These are phyloP conservation scores for Trichothecium roseum DNA, from an alignment of 2,329 filamentous ascomycete species.

Conservation along the genomic window DNA sequence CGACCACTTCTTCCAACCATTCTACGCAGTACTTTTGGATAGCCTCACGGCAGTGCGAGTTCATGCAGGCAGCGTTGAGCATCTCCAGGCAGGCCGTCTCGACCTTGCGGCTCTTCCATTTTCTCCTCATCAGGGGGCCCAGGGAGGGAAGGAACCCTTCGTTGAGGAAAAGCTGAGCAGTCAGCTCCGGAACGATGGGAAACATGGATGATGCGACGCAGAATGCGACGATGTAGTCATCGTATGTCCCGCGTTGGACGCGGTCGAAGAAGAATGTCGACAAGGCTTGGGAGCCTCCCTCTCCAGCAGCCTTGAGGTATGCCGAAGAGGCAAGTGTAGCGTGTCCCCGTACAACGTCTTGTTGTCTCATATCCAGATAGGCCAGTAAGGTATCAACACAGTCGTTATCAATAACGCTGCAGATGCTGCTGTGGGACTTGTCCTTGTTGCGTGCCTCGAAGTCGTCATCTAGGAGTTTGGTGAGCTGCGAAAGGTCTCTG, in stretches of 20 bases:
- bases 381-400: slow-evolving; percentile 78
- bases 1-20: slow-evolving; percentile 79
- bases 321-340: slow-evolving; percentile 75
- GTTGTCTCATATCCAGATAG: slow-evolving; percentile 75
- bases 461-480: slow-evolving; percentile 49
- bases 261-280: slow-evolving; percentile 64
- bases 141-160: slow-evolving; percentile 77
- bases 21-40: slow-evolving; percentile 75
- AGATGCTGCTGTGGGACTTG: slow-evolving; percentile 35
- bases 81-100: slow-evolving; percentile 82
- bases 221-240: slow-evolving; percentile 84
- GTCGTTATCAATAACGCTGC: slow-evolving; percentile 58
- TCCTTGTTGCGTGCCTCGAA: slow-evolving; percentile 31
- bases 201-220: slow-evolving; percentile 87
- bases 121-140: slow-evolving; percentile 64
- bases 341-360: slow-evolving; percentile 64
- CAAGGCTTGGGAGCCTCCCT: slow-evolving; percentile 60
- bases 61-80: slow-evolving; percentile 84
- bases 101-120: slow-evolving; percentile 75
- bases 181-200: slow-evolving; percentile 69
- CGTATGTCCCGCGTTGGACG: slow-evolving; percentile 65
- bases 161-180: slow-evolving; percentile 70
- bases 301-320: slow-evolving; percentile 66
- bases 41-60: slow-evolving; percentile 69
- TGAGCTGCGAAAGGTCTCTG: slow-evolving; percentile 45